Evolutionary conservation across 2,329 filamentous ascomycete genomes (phyloP), one percentile per base, ranked within the genome.

Genomic region (Beauveria varroae): DNA sequence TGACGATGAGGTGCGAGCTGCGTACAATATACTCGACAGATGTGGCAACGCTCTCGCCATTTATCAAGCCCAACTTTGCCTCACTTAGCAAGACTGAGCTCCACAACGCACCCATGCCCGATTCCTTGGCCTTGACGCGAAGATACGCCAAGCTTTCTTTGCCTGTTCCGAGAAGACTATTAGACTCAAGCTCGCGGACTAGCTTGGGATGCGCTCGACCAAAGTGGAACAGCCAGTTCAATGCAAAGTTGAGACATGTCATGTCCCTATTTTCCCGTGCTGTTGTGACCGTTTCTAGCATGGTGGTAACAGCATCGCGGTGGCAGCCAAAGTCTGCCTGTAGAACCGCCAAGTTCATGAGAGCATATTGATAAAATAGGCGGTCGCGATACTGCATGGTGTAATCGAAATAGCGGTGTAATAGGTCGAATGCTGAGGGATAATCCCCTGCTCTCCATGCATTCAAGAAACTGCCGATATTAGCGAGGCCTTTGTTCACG

Each of bases 331-430:
- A 98, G 72, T 98, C 95, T 18, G 93, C 91, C 70, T 99, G 93
- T 5, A 98, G 82, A 40, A 97, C 91, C 3, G 93, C 93, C 62
- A 97, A 83, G 70, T 97, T 97, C 70, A 99, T 86, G 16, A 98
- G 78, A 0, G 95, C 95, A 71, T 97, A 96, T 71, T 98, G 95
- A 69, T 99, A 98, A 68, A 93, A 93, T 5, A 89, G 84, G 26
- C 90, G 87, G 68, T 96, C 90, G 63, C 86, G 80, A 66, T 86
- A 89, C 68, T 95, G 89, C 85, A 96, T 92, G 1, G 93, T 95
- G 73, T 96, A 97, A 73, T 99, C 95, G 68, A 97, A 99, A 73
- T 97, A 99, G 57, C 91, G 87, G 72, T 98, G 93, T 22, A 99
- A 80, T 66, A 88, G 88, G 69, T 99, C 93, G 70, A 97, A 95